phyloP scores from a whole-genome alignment of 768 basidiomycete genomes.

The Termitomyces eurrhizus region DNA sequence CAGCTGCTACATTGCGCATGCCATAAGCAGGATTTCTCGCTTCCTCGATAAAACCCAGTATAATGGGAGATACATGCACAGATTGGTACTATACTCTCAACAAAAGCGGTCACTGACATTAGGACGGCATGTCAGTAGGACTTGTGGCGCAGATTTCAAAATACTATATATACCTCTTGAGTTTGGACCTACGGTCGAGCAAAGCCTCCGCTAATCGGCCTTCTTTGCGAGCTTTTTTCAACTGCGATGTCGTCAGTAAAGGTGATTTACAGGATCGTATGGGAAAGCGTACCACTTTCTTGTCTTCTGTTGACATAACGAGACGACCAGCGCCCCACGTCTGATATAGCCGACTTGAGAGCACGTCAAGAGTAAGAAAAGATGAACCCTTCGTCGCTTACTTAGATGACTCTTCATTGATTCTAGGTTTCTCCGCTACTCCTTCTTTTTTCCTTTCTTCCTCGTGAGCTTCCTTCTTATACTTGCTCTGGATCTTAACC shows the following conservation, averaged over 20 bases:
- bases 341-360: slow-evolving; percentile 62
- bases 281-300: slow-evolving; percentile 54
- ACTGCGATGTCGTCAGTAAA: slow-evolving; percentile 32
- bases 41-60: neutral
- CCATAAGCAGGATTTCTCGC: neutral
- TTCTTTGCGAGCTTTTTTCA: slow-evolving; percentile 76
- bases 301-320: slow-evolving; percentile 66
- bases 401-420: slow-evolving; percentile 77
- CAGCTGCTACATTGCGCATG: neutral
- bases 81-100: slow-evolving; percentile 22
- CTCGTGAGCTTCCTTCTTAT: slow-evolving; percentile 77
- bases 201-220: slow-evolving; percentile 79
- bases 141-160: neutral
- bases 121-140: neutral
- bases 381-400: slow-evolving; percentile 33
- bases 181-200: slow-evolving; percentile 74
- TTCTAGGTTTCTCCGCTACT: slow-evolving; percentile 41
- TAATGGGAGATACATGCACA: neutral
- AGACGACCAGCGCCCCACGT: slow-evolving; percentile 82
- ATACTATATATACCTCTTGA: slow-evolving; percentile 62
- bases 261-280: neutral
- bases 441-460: slow-evolving; percentile 73
- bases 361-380: slow-evolving; percentile 3
- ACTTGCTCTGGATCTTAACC: slow-evolving; percentile 88
- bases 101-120: slow-evolving; percentile 46